Evolutionary conservation across 108 stramenopile species (phyloP).

Genomic region (Skeletonema grethae): DNA sequence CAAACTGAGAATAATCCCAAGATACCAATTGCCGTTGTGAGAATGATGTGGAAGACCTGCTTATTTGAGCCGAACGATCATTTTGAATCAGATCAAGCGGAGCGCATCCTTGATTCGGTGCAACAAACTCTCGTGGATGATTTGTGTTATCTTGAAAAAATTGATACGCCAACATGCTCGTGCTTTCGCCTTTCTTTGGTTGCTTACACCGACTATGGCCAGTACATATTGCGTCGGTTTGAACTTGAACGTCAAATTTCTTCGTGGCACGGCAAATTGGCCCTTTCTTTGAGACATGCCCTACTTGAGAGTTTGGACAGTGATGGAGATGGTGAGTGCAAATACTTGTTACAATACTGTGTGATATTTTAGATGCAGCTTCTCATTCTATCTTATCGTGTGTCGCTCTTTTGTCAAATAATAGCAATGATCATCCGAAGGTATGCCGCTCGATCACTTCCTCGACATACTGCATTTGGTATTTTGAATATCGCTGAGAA

Average conservation of each 20-base stretch:
- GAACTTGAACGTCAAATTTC: conserved; percentile 14
- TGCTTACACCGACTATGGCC: conserved; percentile 36
- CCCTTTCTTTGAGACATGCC: conserved; percentile 12
- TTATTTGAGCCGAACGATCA: conserved; percentile 19
- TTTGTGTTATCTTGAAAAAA: conserved; percentile 26
- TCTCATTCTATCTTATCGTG: background rate
- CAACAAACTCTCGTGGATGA: conserved; percentile 35
- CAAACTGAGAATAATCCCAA: background rate
- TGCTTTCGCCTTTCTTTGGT: conserved; percentile 33
- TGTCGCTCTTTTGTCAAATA: too few species aligned
- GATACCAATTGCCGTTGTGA: conserved; percentile 37
- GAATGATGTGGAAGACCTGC: conserved; percentile 31
- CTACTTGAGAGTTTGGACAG: conserved; percentile 18
- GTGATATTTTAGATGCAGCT: background rate
- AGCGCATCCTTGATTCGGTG: conserved; percentile 25
- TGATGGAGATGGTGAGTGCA: conserved; percentile 29
- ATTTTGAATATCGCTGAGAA: conserved; percentile 11
- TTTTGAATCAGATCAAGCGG: conserved; percentile 9
- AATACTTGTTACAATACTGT: background rate
- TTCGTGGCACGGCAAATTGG: conserved; percentile 37
- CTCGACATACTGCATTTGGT: conserved; percentile 34
- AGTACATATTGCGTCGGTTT: conserved; percentile 29
- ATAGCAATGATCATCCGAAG: conserved; percentile 16
- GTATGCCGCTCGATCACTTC: conserved; percentile 38
- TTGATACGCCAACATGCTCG: conserved; percentile 12